These are phyloP conservation scores for Azolla pinnata DNA, from an alignment of 75 land plant genomes.

Conservation along the genomic window DNA sequence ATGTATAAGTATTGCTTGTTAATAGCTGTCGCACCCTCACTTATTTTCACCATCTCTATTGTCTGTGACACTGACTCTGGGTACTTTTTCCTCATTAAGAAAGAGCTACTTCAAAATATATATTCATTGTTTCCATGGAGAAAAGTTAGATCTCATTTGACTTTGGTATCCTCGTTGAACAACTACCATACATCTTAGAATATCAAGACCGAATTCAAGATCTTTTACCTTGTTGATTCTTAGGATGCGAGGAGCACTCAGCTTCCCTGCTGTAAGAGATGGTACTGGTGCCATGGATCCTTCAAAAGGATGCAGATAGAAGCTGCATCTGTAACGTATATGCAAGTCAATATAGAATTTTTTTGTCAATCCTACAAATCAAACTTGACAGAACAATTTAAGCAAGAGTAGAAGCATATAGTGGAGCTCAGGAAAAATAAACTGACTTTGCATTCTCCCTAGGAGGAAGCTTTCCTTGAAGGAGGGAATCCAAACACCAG, in stretches of 20 bases:
- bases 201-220: not conserved
- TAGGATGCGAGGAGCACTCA: conserved; percentile 92
- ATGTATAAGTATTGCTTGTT: no score
- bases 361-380: no score
- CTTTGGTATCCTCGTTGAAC: no score
- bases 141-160: not conserved
- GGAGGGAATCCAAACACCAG: conserved; percentile 86
- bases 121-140: not conserved
- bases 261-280: conserved; percentile 86
- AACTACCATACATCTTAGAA: not conserved
- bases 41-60: no score
- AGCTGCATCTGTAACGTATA: conserved; percentile 66
- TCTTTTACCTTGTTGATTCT: conserved; percentile 72
- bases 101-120: no score
- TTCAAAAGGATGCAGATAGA: conserved; percentile 86
- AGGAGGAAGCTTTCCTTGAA: conserved; percentile 68
- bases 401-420: conserved; percentile 1
- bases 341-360: not conserved
- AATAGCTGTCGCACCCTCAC: no score
- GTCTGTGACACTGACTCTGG: no score
- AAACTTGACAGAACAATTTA: not conserved
- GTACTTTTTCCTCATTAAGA: no score
- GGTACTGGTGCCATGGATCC: conserved; percentile 61
- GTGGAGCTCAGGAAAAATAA: not conserved
- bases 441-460: conserved; percentile 82